Evolutionary conservation across 495 filamentous ascomycete genomes (phyloP).

Genomic region (Penicillium subrubescens): DNA sequence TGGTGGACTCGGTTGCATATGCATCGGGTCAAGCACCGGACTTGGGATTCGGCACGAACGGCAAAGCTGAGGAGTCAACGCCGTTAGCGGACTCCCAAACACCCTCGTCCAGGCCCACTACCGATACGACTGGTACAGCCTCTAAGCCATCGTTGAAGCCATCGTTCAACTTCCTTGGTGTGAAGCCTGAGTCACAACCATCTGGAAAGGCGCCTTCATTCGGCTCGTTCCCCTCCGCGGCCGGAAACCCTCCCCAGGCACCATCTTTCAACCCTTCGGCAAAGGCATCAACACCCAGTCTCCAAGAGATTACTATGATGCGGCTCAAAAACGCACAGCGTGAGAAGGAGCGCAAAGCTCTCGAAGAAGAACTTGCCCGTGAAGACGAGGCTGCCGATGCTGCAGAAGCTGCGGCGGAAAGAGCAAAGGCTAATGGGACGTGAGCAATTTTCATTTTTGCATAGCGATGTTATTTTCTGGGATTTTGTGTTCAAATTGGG

Average conservation of each 20-base stretch:
- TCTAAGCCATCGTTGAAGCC: conserved; percentile 14
- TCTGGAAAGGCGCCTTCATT: conserved; percentile 51
- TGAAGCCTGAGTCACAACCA: conserved; percentile 31
- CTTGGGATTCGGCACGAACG: conserved; percentile 21
- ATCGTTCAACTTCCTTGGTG: conserved; percentile 40
- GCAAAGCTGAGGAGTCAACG: conserved; percentile 9
- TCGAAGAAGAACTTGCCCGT: conserved; percentile 56
- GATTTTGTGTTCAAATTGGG: background rate
- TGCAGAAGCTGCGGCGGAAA: conserved; percentile 27
- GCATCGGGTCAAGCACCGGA: conserved; percentile 55
- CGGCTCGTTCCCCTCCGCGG: conserved; percentile 48
- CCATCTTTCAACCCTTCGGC: conserved; percentile 33
- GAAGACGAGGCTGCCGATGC: conserved; percentile 56
- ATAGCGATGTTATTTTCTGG: background rate
- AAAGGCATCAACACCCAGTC: conserved; percentile 43
- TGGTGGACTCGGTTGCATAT: conserved; percentile 60
- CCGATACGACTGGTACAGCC: background rate
- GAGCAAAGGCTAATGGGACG: background rate
- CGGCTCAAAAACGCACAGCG: conserved; percentile 59
- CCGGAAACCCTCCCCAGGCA: conserved; percentile 31
- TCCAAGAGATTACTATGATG: conserved; percentile 64
- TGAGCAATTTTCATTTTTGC: background rate
- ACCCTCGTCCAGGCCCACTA: conserved; percentile 14
- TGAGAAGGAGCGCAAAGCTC: conserved; percentile 53
- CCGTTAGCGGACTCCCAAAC: conserved; percentile 19